These are phyloP conservation scores for Hagleromyces aurorensis DNA, from an alignment of 805 yeast genomes.

Conservation along the genomic window DNA sequence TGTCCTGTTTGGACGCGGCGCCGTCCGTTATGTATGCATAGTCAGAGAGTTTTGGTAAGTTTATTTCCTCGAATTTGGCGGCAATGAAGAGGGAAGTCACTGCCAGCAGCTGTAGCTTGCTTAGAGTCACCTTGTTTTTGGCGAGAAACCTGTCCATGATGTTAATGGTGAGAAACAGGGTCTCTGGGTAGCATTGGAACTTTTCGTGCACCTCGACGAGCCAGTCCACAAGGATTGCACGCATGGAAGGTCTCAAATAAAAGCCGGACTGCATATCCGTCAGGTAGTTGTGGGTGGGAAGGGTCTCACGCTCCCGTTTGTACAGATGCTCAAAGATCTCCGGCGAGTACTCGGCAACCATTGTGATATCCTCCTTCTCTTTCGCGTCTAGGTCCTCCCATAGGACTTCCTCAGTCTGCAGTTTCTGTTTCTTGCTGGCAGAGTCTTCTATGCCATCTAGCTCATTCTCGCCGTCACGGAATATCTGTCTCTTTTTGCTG, in stretches of 20 bases:
- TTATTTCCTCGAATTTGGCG: conserved; percentile 89
- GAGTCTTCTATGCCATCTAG: conserved; percentile 4
- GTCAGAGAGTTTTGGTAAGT: conserved; percentile 74
- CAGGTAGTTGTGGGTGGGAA: conserved; percentile 65
- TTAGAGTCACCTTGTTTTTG: conserved; percentile 62
- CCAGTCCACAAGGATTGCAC: conserved; percentile 91
- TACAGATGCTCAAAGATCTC: conserved; percentile 78
- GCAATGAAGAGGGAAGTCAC: conserved; percentile 83
- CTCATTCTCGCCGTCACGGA: conserved; percentile 14
- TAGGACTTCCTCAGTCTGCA: conserved; percentile 33
- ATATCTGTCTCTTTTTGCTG: conserved; percentile 16
- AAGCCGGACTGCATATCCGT: conserved; percentile 43
- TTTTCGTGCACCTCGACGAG: conserved; percentile 79
- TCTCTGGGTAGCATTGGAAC: conserved; percentile 79
- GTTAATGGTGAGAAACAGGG: conserved; percentile 74
- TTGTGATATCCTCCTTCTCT: conserved; percentile 66
- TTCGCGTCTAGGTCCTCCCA: conserved; percentile 56
- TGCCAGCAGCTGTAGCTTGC: conserved; percentile 75
- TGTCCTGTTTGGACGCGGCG: conserved; percentile 71
- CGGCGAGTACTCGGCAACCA: conserved; percentile 83
- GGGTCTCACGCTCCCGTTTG: conserved; percentile 55
- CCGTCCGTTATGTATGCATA: conserved; percentile 87
- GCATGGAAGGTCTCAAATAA: conserved; percentile 69
- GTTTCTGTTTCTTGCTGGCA: conserved; percentile 11
- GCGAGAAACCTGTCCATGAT: conserved; percentile 84